phyloP scores from a whole-genome alignment of 805 yeast species.

The Kluyveromyces dobzhanskii region DNA sequence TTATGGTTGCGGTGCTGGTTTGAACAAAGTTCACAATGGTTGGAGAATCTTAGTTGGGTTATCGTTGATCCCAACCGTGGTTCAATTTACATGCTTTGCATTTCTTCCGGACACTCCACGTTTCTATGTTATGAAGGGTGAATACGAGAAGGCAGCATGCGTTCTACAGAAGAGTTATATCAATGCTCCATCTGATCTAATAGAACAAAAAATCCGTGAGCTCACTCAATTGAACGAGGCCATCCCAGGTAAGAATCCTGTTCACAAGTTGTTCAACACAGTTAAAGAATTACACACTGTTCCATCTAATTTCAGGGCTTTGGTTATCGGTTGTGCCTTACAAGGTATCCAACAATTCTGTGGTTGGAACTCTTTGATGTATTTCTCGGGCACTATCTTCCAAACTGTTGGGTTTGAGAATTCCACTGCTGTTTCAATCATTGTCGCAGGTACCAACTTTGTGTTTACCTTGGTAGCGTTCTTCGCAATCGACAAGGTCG shows the following conservation, averaged over 20 bases:
- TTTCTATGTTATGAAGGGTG: conserved; percentile 66
- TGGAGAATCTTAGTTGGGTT: conserved; percentile 92
- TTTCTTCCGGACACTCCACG: conserved; percentile 97
- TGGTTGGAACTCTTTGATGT: conserved; percentile 94
- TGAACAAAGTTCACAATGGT: conserved; percentile 64
- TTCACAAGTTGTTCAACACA: conserved; percentile 49
- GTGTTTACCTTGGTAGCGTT: conserved; percentile 81
- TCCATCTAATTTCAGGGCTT: conserved; percentile 81
- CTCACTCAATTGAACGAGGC: conserved; percentile 40
- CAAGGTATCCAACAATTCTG: conserved; percentile 97
- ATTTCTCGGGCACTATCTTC: conserved; percentile 88
- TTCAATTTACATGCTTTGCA: conserved; percentile 67
- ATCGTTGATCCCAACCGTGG: conserved; percentile 76
- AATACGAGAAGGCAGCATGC: conserved; percentile 52
- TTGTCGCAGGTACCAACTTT: conserved; percentile 91
- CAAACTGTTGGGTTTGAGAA: conserved; percentile 82
- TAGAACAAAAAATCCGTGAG: conserved; percentile 62
- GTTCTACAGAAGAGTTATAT: conserved; percentile 59
- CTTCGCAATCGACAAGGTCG: conserved; percentile 76
- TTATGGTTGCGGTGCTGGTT: conserved; percentile 87
- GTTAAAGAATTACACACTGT: conserved; percentile 53
- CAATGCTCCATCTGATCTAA: conserved; percentile 53
- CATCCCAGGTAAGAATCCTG: conserved; percentile 39
- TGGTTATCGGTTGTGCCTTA: conserved; percentile 82
- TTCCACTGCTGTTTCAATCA: conserved; percentile 90